Conservation (phyloP, 2,329 filamentous ascomycete genomes). For the Zasmidium angulare region DNA sequence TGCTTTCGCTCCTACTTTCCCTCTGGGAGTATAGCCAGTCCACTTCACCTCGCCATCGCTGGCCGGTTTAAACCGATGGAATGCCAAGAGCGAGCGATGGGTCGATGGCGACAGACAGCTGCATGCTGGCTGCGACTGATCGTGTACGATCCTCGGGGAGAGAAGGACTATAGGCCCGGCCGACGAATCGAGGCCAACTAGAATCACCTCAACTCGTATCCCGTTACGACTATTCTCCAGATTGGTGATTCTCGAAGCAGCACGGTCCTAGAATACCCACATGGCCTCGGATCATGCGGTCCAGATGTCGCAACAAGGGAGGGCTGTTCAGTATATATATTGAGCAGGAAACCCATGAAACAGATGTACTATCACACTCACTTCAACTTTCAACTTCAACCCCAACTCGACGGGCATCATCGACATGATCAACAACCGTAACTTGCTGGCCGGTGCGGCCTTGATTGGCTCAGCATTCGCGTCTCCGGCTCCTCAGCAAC, state of each 20-base stretch:
- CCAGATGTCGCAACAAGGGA: neutral
- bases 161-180: neutral
- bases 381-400: neutral
- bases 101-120: neutral
- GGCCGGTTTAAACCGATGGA: too few relatives aligned
- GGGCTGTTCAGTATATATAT: neutral
- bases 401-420: neutral
- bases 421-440: neutral
- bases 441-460: conserved; percentile 7
- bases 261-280: neutral
- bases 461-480: conserved; percentile 15
- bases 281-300: neutral
- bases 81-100: neutral
- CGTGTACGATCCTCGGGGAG: neutral
- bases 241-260: neutral
- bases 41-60: too few relatives aligned
- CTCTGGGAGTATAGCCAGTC: too few relatives aligned
- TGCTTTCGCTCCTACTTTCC: too few relatives aligned
- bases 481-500: conserved; percentile 16
- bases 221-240: neutral
- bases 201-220: neutral
- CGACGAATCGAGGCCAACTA: neutral
- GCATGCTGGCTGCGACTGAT: neutral
- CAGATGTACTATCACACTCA: too few relatives aligned
- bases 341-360: neutral